Conservation (phyloP, 1,139 yeast species). For the Meyerozyma carpophila region DNA sequence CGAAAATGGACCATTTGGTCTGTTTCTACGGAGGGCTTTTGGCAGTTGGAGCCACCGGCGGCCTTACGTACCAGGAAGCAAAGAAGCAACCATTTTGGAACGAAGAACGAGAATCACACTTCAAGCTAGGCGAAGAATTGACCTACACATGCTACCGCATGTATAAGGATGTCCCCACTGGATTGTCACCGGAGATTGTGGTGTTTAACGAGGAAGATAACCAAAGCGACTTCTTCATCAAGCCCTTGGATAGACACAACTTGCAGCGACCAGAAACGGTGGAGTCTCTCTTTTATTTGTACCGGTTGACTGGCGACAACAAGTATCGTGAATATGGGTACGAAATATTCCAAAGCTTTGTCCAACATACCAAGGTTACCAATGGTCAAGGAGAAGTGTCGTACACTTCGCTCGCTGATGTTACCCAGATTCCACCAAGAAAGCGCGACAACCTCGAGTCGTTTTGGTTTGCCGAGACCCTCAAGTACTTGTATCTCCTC, state of each 20-base stretch:
- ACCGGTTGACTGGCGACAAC: slow-evolving; percentile 74
- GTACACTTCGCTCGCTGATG: slow-evolving; percentile 66
- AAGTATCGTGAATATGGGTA: slow-evolving; percentile 90
- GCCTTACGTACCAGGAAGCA: slow-evolving; percentile 47
- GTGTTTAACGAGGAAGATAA: slow-evolving; percentile 53
- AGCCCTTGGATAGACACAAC: slow-evolving; percentile 72
- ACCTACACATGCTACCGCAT: slow-evolving; percentile 80
- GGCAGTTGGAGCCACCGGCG: slow-evolving; percentile 87
- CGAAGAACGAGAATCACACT: slow-evolving; percentile 41
- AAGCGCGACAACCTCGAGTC: slow-evolving; percentile 78
- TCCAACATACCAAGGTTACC: slow-evolving; percentile 50
- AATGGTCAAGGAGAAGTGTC: slow-evolving; percentile 50
- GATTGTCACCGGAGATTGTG: slow-evolving; percentile 85
- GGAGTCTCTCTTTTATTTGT: slow-evolving; percentile 78
- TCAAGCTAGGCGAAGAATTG: slow-evolving; percentile 67
- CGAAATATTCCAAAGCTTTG: slow-evolving; percentile 72
- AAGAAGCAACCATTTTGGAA: slow-evolving; percentile 30
- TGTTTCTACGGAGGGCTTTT: slow-evolving; percentile 90
- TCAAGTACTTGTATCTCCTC: slow-evolving; percentile 78
- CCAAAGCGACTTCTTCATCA: slow-evolving; percentile 56
- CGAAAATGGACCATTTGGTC: slow-evolving; percentile 91
- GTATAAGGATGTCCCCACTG: slow-evolving; percentile 70
- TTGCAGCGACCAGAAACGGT: slow-evolving; percentile 94
- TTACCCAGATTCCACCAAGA: slow-evolving; percentile 47
- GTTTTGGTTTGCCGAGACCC: slow-evolving; percentile 92